These are phyloP conservation scores for Candida frijolesensis DNA, from an alignment of 1,139 yeast genomes.

Conservation along the genomic window DNA sequence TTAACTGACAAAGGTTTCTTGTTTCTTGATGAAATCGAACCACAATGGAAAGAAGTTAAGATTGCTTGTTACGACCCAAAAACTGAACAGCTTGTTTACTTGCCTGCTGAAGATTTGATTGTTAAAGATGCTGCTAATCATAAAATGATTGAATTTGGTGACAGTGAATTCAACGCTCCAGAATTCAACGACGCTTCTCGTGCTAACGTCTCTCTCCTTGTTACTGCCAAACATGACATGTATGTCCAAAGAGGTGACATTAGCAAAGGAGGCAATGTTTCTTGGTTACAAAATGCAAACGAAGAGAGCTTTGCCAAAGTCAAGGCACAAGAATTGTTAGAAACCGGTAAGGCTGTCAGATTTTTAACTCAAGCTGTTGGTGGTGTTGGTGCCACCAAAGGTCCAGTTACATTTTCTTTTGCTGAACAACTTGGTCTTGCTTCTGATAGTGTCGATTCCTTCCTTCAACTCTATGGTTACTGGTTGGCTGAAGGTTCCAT, in stretches of 20 bases:
- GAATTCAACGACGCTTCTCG: too few species aligned
- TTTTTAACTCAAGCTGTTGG: background rate
- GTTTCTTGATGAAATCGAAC: slow-evolving; percentile 2
- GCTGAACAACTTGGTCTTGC: background rate
- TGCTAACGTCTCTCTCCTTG: slow-evolving; percentile 1
- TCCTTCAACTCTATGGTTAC: background rate
- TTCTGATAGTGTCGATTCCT: background rate
- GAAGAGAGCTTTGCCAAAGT: background rate
- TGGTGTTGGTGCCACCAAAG: background rate
- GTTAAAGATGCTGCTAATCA: slow-evolving; percentile 8
- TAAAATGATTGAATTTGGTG: slow-evolving; percentile 7
- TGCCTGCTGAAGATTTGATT: slow-evolving; percentile 5
- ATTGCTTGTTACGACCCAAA: slow-evolving; percentile 7
- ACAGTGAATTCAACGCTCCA: background rate
- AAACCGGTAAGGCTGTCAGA: background rate
- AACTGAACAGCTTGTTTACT: slow-evolving; percentile 3
- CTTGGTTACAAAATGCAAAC: background rate
- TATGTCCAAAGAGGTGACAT: slow-evolving; percentile 6
- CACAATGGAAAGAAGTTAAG: slow-evolving; percentile 6
- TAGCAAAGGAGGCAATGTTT: background rate
- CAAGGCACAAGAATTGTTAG: background rate
- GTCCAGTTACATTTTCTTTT: background rate
- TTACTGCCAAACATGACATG: slow-evolving; percentile 9
- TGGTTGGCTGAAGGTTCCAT: background rate
- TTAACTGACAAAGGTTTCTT: slow-evolving; percentile 7